phyloP scores from a whole-genome alignment of 306 rosid species.

The Morella rubra region DNA sequence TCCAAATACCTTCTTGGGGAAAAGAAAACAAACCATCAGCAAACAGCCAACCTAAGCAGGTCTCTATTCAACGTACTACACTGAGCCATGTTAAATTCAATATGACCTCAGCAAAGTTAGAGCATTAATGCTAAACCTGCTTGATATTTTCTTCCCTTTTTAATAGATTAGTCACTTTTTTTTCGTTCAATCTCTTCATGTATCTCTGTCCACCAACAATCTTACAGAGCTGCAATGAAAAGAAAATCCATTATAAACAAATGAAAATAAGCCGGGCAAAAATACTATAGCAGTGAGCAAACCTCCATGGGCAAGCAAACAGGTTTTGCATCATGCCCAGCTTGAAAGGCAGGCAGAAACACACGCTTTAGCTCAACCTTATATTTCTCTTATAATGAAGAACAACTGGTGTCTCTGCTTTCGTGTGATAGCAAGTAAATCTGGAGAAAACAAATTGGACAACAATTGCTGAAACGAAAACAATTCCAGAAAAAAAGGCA shows the following conservation, averaged over 20 bases:
- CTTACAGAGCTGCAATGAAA: conserved; percentile 27
- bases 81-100: conserved; percentile 32
- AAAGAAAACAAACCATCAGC: background rate
- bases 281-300: background rate
- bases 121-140: background rate
- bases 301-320: conserved; percentile 57
- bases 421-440: conserved; percentile 53
- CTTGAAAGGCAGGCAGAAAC: conserved; percentile 62
- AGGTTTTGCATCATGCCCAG: conserved; percentile 43
- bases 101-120: conserved; percentile 67
- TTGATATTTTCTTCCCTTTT: conserved; percentile 4
- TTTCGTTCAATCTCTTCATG: conserved; percentile 36
- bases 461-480: background rate
- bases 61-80: background rate
- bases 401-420: conserved; percentile 23
- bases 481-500: background rate
- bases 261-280: background rate
- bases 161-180: conserved; percentile 35
- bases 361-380: conserved; percentile 1
- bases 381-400: conserved; percentile 52
- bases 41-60: background rate
- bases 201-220: conserved; percentile 55
- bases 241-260: background rate
- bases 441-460: conserved; percentile 32
- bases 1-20: conserved; percentile 37